Percentiles rank a stretch among this genome's conserved stretches.
Evolutionary conservation across 768 basidiomycete species (phyloP).

Genomic region (Trametes gibbosa): DNA sequence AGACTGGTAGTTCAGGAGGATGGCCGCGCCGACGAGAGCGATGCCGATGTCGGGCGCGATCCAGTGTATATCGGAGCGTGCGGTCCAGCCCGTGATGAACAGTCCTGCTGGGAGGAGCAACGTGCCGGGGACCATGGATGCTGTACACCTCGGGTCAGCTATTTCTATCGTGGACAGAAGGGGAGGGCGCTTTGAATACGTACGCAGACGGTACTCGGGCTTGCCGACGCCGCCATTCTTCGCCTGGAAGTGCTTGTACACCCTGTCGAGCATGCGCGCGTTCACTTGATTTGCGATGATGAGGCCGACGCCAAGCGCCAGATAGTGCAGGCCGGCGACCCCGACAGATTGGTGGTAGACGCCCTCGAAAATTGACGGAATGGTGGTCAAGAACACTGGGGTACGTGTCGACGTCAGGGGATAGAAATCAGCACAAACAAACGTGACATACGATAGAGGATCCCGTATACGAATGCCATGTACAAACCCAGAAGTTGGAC

Average conservation of each 20-base stretch:
- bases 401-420: too few species aligned
- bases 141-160: constrained; percentile 30
- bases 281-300: constrained; percentile 48
- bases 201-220: constrained; percentile 55
- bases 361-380: constrained; percentile 55
- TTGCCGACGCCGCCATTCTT: constrained; percentile 51
- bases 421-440: background rate
- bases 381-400: constrained; percentile 64
- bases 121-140: constrained; percentile 56
- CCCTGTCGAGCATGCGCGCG: constrained; percentile 53
- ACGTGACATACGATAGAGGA: too few species aligned
- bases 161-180: too few species aligned
- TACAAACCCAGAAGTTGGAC: constrained; percentile 66
- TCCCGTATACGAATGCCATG: constrained; percentile 68
- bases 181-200: constrained; percentile 10
- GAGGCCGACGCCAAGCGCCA: constrained; percentile 55
- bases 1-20: constrained; percentile 60
- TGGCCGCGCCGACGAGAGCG: constrained; percentile 50
- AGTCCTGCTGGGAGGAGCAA: constrained; percentile 65
- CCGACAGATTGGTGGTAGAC: constrained; percentile 55
- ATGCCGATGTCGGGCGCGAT: constrained; percentile 67
- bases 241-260: constrained; percentile 50
- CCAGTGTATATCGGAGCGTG: constrained; percentile 59
- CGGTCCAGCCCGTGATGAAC: constrained; percentile 70
- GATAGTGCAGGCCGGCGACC: constrained; percentile 65